Evolutionary conservation across 2,329 filamentous ascomycete genomes (phyloP), one percentile per base, ranked within the genome.

Genomic region (Fusarium goolgardi): DNA sequence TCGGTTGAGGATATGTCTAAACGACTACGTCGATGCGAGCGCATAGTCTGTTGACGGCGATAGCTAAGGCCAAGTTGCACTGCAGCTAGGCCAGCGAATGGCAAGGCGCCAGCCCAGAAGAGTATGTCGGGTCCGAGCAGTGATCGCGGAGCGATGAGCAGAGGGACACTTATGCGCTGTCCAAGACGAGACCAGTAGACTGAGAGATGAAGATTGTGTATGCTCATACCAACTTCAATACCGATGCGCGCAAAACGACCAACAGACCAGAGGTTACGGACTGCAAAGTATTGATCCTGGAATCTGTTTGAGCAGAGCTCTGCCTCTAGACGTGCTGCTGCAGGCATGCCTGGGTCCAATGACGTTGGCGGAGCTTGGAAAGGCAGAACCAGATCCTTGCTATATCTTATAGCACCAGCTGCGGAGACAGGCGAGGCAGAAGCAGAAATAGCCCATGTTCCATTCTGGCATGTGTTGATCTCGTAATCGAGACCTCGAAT

Each of bases 151-250:
- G 79, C 77, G 34, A 83, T 69, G 31, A 83, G 69, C 27, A 85
- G 65, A 3, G 83, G 83, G 27, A 85, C 50, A 59, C 77, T 78
- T 66, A 85, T 71, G 18, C 81, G 78, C 68, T 83, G 82, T 27
- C 77, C 78, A 27, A 82, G 77, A 2, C 81, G 79, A 3, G 82
- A 82, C 81, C 81, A 83, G 75, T 84, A 83, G 3, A 83, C 71
- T 12, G 81, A 83, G 44, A 84, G 59, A 58, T 83, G 79, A n/a
- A 84, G 65, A 56, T 77, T 80, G 63, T 77, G 76, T 4, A 75
- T 74, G 51, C 78, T 80, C 35, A 84, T 67, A 18, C 80, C 81
- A 15, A 84, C 64, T 58, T 85, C 83, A 34, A 85, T 72, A 13
- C 83, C 83, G 18, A 82, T 63, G 41, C 77, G 80, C 46, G 81